Conservation (phyloP, 2,329 filamentous ascomycete species). For the Fusarium aywerte region DNA sequence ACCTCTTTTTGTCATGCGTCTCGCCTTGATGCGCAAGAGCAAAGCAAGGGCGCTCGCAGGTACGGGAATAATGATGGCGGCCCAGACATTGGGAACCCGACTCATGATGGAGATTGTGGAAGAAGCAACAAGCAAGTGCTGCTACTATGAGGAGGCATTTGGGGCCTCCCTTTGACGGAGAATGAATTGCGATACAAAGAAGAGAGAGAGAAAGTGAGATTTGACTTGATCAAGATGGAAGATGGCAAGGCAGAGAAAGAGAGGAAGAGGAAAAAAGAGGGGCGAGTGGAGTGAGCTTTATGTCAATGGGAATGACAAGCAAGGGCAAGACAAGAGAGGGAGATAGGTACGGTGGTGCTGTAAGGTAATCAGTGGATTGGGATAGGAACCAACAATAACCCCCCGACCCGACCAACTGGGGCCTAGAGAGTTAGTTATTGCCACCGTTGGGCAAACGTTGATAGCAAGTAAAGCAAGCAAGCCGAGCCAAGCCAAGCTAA, state of each 20-base stretch:
- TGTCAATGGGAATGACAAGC: not conserved
- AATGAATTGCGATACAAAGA: not conserved
- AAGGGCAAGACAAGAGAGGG: not conserved
- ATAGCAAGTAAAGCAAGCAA: not conserved
- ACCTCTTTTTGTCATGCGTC: conserved; percentile 40
- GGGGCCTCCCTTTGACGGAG: not conserved
- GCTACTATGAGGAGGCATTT: conserved; percentile 18
- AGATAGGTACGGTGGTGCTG: not conserved
- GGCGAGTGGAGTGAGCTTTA: conserved; percentile 12
- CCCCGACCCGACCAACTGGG: not conserved
- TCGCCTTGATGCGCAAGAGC: conserved; percentile 30
- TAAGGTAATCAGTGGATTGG: not conserved
- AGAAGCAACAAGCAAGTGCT: not conserved
- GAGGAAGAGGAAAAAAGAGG: conserved; percentile 24
- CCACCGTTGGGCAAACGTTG: not conserved
- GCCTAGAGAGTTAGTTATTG: not conserved
- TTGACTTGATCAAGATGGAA: not conserved
- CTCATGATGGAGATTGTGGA: conserved; percentile 31
- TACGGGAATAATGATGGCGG: conserved; percentile 34
- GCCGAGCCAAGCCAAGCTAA: not conserved
- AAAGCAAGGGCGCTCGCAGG: conserved; percentile 35
- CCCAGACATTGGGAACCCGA: conserved; percentile 38
- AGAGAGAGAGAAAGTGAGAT: not conserved
- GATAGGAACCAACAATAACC: not conserved
- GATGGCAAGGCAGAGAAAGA: not conserved